Evolutionary conservation across 768 basidiomycete genomes (phyloP), one percentile per base, ranked within the genome.

Genomic region (Udeniomyces megalosporus): DNA sequence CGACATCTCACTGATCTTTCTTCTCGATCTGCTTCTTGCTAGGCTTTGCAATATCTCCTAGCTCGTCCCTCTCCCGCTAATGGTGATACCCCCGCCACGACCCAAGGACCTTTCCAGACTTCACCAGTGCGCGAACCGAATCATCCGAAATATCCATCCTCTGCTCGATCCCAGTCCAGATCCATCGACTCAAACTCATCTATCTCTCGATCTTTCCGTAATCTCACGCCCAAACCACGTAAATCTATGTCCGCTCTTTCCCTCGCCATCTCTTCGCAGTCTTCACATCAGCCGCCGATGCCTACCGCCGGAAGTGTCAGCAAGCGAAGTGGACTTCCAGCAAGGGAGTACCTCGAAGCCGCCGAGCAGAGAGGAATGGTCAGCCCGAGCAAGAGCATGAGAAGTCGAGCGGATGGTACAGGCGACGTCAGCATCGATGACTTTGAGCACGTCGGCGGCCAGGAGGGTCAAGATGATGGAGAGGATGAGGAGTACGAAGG

Each of bases 1-100:
- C 14, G 34, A 62, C 60, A 44, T 45, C 60, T 62, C 32, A 46
- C 60, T 55, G 59, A 66, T 8, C 38, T 62, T 66, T 20, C 54
- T 54, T 67, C 42, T 54, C 51, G 32, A 46, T 58, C 22, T 62
- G 29, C 52, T 58, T 28, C 15, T n/a, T n/a, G n/a, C 28, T 68
- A 96, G 92, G 93, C 92, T 35, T 77, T 97, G 67, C 84, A 85
- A 72, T 96, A 95, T 69, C 81, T 96, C 34, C 78, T 95, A 35
- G 80, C 86, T 45, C 83, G 90, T 28, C 88, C 89, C 1, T 77
- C 67, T 51, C 64, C 72, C 46, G 51, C 69, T 72, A 11, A 67
- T 14, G 45, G 51, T 3, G 58, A 58, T 15, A 49, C 51, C 35
- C 58, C 38, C 34, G 46, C 60, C 17, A 34, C 31, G 29, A 17